Evolutionary conservation across 257 asterid species (phyloP).

Genomic region (Nicotiana tabacum): DNA sequence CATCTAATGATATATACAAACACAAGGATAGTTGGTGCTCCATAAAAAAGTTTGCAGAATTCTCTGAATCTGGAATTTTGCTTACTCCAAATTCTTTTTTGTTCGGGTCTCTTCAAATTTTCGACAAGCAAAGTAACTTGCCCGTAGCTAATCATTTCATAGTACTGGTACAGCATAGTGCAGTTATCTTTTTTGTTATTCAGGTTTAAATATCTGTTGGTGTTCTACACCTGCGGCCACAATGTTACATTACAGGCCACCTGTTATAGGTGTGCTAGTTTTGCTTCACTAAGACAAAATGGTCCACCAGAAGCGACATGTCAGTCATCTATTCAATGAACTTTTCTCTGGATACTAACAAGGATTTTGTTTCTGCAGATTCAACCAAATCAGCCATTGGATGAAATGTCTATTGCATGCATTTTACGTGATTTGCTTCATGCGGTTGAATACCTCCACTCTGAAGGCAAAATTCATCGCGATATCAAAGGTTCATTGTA

Average conservation of each 20-base stretch:
- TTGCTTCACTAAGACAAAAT: background rate
- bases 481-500: conserved; percentile 81
- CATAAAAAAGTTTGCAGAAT: background rate
- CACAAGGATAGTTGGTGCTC: background rate
- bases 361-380: conserved; percentile 51
- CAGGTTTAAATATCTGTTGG: background rate
- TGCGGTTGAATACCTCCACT: conserved; percentile 94
- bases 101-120: background rate
- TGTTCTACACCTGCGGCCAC: background rate
- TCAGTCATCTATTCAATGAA: background rate
- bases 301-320: background rate
- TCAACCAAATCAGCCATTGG: conserved; percentile 94
- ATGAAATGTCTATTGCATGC: conserved; percentile 92
- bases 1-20: background rate
- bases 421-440: conserved; percentile 93
- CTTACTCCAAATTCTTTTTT: background rate
- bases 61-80: background rate
- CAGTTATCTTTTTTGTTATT: background rate
- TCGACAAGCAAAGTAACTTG: background rate
- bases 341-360: conserved; percentile 6
- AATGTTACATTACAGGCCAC: background rate
- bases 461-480: conserved; percentile 96
- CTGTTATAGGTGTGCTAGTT: background rate
- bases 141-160: background rate
- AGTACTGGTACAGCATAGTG: background rate